Conservation (phyloP, 2,329 filamentous ascomycete species). For the Cordyceps pruinosa region DNA sequence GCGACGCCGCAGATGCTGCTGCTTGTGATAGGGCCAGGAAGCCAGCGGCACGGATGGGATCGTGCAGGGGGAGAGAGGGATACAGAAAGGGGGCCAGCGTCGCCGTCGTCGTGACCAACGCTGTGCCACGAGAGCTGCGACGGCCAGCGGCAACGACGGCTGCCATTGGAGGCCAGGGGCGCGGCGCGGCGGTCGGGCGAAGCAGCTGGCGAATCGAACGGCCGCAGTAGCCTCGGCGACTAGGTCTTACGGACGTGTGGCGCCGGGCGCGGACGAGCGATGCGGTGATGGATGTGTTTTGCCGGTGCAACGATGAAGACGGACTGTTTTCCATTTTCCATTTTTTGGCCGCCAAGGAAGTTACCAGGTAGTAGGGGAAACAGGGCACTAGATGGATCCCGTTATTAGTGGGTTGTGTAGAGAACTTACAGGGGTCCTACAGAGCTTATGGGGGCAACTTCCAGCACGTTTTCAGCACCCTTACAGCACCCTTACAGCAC, state of each 20-base stretch:
- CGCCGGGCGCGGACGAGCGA: background rate
- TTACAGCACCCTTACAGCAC: no score
- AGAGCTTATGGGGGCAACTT: no score
- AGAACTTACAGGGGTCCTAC: no score
- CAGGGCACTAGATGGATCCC: no score
- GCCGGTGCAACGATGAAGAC: no score
- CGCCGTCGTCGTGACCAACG: conserved; percentile 16
- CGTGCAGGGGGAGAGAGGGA: conserved; percentile 35
- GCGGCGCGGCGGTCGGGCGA: background rate
- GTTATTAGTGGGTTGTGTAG: no score
- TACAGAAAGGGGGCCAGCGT: conserved; percentile 40
- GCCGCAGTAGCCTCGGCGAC: background rate
- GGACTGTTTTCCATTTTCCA: no score
- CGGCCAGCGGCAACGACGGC: background rate
- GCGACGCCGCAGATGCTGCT: background rate
- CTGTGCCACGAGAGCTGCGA: background rate
- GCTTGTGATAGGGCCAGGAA: conserved; percentile 4
- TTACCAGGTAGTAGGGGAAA: no score
- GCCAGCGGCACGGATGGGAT: background rate
- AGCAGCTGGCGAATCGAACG: background rate
- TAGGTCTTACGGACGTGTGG: background rate
- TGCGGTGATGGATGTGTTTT: no score
- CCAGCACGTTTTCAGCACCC: no score
- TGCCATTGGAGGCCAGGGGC: background rate
- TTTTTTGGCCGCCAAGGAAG: no score